Evolutionary conservation across 331 rosid species (phyloP).

Genomic region (Arachis monticola): DNA sequence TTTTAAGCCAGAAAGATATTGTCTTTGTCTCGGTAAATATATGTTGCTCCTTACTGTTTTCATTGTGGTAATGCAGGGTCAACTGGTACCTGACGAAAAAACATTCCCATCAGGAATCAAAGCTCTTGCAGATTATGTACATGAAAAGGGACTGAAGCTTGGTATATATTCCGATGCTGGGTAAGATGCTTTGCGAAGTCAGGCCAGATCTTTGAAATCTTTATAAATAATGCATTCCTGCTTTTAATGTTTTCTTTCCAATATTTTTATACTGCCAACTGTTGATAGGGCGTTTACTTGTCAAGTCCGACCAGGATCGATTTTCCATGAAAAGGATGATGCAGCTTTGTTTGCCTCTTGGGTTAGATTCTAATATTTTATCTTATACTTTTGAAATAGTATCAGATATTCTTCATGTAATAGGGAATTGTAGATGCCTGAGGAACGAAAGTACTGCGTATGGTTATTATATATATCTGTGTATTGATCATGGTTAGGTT

Average conservation of each 20-base stretch:
- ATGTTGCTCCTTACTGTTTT: slow-evolving; percentile 38
- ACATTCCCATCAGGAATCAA: slow-evolving; percentile 93
- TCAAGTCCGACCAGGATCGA: slow-evolving; percentile 98
- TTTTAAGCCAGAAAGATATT: slow-evolving; percentile 21
- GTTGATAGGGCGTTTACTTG: slow-evolving; percentile 75
- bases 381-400: slow-evolving; percentile 14
- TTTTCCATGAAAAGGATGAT: slow-evolving; percentile 77
- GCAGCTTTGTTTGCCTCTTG: slow-evolving; percentile 89
- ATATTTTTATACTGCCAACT: slow-evolving; percentile 37
- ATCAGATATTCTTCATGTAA: slow-evolving; percentile 27
- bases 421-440: slow-evolving; percentile 15
- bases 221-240: slow-evolving; percentile 4
- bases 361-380: slow-evolving; percentile 62
- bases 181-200: slow-evolving; percentile 51
- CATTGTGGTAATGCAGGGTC: slow-evolving; percentile 60
- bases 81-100: slow-evolving; percentile 70
- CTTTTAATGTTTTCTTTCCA: slow-evolving; percentile 28
- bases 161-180: slow-evolving; percentile 99
- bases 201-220: slow-evolving; percentile 30
- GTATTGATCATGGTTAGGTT: not conserved
- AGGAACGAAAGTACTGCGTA: slow-evolving; percentile 7
- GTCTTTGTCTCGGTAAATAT: slow-evolving; percentile 23
- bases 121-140: slow-evolving; percentile 86
- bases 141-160: slow-evolving; percentile 84
- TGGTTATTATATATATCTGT: slow-evolving; percentile 7